phyloP scores from a whole-genome alignment of 192 early-diverging fungal species.

The Phlyctochytrium arcticum region DNA sequence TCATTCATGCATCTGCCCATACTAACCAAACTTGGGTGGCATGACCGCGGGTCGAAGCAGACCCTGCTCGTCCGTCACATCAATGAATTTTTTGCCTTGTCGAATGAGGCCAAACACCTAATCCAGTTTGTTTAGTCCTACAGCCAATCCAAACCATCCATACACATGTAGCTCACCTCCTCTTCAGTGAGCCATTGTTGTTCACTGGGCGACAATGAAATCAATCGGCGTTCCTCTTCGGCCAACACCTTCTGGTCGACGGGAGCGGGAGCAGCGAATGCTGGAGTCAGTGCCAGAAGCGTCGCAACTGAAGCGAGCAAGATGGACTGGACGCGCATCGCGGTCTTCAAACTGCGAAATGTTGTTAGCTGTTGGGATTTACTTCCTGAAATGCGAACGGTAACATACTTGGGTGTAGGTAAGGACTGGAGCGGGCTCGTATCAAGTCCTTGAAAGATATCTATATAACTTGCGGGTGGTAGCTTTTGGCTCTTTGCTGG shows the following conservation, averaged over 20 bases:
- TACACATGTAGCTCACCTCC: conserved; percentile 2
- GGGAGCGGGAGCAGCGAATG: background rate
- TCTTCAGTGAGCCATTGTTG: conserved; percentile 27
- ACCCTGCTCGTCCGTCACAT: conserved; percentile 67
- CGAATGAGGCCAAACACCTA: conserved; percentile 67
- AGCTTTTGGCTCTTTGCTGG: no score
- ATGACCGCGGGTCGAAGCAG: background rate
- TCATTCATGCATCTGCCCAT: background rate
- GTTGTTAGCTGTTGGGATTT: no score
- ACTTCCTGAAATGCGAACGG: no score
- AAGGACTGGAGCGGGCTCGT: no score
- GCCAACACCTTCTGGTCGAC: background rate
- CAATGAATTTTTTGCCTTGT: conserved; percentile 71
- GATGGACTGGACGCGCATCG: no score
- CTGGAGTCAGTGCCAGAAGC: no score
- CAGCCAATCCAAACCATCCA: background rate
- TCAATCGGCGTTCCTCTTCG: conserved; percentile 23
- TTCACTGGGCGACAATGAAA: conserved; percentile 13
- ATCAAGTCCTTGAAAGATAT: no score
- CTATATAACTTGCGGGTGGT: no score
- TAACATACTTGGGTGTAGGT: no score
- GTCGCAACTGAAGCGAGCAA: no score
- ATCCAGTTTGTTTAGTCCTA: background rate
- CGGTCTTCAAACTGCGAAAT: no score
- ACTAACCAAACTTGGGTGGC: background rate